Evolutionary conservation across 2,329 filamentous ascomycete species (phyloP).

Genomic region (Phaeosphaeriaceae sp.): DNA sequence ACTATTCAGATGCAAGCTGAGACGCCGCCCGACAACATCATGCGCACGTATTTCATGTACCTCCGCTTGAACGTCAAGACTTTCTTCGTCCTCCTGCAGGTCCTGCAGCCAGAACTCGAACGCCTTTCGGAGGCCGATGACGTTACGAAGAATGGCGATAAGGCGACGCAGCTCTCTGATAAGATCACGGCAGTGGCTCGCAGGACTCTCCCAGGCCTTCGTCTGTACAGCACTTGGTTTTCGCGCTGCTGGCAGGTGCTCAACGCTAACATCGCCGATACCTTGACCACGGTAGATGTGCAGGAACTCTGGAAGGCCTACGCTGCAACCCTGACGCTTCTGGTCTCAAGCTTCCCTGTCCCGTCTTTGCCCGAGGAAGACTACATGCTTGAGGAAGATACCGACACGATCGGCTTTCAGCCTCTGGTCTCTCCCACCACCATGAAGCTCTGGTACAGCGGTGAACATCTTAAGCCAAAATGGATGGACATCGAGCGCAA

Average conservation of each 20-base stretch:
- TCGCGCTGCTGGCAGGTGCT: conserved; percentile 63
- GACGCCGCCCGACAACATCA: conserved; percentile 44
- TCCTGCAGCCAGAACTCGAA: conserved; percentile 74
- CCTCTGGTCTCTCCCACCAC: conserved; percentile 63
- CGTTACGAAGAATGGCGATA: conserved; percentile 51
- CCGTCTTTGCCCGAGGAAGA: conserved; percentile 62
- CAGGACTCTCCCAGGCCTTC: conserved; percentile 69
- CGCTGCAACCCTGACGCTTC: conserved; percentile 66
- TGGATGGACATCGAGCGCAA: conserved; percentile 63
- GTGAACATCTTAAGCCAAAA: conserved; percentile 59
- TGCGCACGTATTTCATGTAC: conserved; percentile 65
- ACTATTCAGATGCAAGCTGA: conserved; percentile 61
- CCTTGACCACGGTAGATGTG: conserved; percentile 64
- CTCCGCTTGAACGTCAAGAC: conserved; percentile 81
- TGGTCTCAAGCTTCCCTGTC: conserved; percentile 67
- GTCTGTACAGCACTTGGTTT: conserved; percentile 75
- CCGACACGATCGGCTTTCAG: conserved; percentile 70
- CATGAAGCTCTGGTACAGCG: conserved; percentile 60
- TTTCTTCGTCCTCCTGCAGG: conserved; percentile 74
- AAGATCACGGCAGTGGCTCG: conserved; percentile 67
- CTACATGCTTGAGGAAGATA: conserved; percentile 74
- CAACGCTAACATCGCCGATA: conserved; percentile 62
- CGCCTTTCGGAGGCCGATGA: conserved; percentile 58
- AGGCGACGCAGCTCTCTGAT: conserved; percentile 50
- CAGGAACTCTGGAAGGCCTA: conserved; percentile 72